Evolutionary conservation across 345 rosid genomes (phyloP).

Genomic region (Carallia pectinifolia): DNA sequence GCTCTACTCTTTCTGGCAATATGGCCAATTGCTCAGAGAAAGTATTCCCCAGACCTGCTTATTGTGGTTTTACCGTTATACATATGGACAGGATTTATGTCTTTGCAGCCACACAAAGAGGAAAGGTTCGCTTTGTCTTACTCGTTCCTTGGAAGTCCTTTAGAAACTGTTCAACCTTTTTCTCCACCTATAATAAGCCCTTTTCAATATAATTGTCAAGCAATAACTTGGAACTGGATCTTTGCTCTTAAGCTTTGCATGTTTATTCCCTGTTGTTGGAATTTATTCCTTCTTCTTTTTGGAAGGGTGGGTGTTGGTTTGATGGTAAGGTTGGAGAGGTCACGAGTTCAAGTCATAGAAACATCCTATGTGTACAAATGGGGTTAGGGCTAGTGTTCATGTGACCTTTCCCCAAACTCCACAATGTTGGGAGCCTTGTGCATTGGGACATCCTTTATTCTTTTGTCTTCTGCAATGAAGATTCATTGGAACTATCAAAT

Average conservation of each 20-base stretch:
- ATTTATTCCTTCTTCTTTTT: no score
- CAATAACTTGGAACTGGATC: not conserved
- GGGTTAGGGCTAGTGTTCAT: no score
- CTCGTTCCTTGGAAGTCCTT: not conserved
- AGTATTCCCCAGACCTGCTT: slow-evolving; percentile 65
- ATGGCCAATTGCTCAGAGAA: slow-evolving; percentile 67
- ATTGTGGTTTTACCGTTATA: slow-evolving; percentile 80
- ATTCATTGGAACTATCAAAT: no score
- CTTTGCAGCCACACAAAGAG: slow-evolving; percentile 96
- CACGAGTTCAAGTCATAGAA: no score
- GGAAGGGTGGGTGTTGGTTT: no score
- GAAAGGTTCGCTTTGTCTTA: slow-evolving; percentile 58
- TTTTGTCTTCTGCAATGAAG: no score
- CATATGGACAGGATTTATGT: slow-evolving; percentile 93
- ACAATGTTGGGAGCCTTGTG: no score
- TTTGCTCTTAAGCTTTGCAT: not conserved
- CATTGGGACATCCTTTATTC: no score
- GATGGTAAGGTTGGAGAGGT: no score
- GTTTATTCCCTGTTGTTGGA: not conserved
- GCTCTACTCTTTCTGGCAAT: slow-evolving; percentile 70
- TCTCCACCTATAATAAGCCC: not conserved
- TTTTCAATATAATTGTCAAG: not conserved
- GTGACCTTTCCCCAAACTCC: no score
- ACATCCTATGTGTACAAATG: no score
- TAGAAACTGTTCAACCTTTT: not conserved